Conservation (phyloP, 176 grass and related monocot genomes). For the Raddia distichophylla region DNA sequence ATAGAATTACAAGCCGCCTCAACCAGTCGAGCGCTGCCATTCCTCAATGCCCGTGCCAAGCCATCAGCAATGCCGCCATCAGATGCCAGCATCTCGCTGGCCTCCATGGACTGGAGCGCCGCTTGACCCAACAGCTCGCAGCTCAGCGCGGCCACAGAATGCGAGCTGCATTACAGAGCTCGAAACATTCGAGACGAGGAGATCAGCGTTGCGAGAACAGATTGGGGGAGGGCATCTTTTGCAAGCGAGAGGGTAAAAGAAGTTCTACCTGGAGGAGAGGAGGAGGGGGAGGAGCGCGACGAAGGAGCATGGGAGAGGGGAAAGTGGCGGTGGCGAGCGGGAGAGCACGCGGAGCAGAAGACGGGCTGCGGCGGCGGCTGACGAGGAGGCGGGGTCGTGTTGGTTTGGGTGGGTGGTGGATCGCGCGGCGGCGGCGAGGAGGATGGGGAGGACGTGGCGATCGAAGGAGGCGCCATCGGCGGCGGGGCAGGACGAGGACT, state of each 20-base stretch:
- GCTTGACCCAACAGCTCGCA: conserved; percentile 57
- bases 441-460: conserved; percentile 38
- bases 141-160: conserved; percentile 51
- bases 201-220: not conserved
- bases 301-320: conserved; percentile 35
- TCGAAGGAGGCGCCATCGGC: conserved; percentile 29
- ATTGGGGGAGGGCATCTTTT: not conserved
- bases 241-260: not conserved
- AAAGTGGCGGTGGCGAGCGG: not conserved
- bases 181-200: not conserved
- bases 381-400: not conserved
- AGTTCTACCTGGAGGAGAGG: conserved; percentile 45
- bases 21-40: conserved; percentile 27
- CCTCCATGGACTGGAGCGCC: conserved; percentile 58
- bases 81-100: conserved; percentile 41
- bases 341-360: conserved; percentile 46
- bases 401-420: not conserved
- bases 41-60: conserved; percentile 49
- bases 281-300: conserved; percentile 46
- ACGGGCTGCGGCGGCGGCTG: not conserved
- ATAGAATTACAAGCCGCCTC: conserved; percentile 46
- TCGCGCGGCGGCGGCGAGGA: conserved; percentile 37
- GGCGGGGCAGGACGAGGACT: conserved; percentile 1
- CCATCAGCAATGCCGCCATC: conserved; percentile 38
- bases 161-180: conserved; percentile 32